phyloP scores from a whole-genome alignment of 2,329 filamentous ascomycete genomes.

The Paecilomyces sp. region DNA sequence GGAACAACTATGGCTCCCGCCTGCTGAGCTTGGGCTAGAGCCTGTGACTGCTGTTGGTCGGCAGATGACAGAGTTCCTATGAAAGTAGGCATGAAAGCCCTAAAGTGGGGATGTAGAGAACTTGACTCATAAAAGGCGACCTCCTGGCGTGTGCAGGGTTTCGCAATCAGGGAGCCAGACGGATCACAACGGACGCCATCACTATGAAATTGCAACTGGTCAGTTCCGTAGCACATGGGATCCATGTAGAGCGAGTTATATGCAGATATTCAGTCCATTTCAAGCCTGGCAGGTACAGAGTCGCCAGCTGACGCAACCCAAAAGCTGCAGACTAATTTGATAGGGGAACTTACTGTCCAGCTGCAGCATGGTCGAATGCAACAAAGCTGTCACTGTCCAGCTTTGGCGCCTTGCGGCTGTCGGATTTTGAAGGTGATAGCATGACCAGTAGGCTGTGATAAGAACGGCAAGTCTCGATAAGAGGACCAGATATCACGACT shows the following conservation, averaged over 20 bases:
- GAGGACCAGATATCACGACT: background rate
- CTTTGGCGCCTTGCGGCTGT: conserved; percentile 24
- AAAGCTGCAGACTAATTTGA: conserved; percentile 1
- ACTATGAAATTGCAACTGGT: conserved; percentile 40
- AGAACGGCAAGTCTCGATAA: conserved; percentile 1
- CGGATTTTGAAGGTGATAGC: conserved; percentile 24
- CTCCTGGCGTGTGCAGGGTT: conserved; percentile 82
- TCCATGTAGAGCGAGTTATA: background rate
- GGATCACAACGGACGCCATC: conserved; percentile 83
- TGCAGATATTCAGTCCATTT: conserved; percentile 3
- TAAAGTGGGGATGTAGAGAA: conserved; percentile 62
- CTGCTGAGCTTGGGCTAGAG: conserved; percentile 44
- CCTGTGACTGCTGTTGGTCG: conserved; percentile 36
- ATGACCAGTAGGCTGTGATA: conserved; percentile 13
- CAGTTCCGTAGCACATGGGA: background rate
- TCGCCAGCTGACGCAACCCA: conserved; percentile 5
- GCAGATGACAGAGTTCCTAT: conserved; percentile 72
- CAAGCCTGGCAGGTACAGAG: background rate
- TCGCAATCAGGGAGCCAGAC: conserved; percentile 81
- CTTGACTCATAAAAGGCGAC: conserved; percentile 83
- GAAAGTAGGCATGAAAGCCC: conserved; percentile 74
- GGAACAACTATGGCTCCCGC: conserved; percentile 29
- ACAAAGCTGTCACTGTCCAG: conserved; percentile 34
- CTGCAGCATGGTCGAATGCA: conserved; percentile 39
- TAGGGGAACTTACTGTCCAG: conserved; percentile 41